phyloP scores from a whole-genome alignment of 2,329 filamentous ascomycete genomes.

The Pleoardoris graminearum region DNA sequence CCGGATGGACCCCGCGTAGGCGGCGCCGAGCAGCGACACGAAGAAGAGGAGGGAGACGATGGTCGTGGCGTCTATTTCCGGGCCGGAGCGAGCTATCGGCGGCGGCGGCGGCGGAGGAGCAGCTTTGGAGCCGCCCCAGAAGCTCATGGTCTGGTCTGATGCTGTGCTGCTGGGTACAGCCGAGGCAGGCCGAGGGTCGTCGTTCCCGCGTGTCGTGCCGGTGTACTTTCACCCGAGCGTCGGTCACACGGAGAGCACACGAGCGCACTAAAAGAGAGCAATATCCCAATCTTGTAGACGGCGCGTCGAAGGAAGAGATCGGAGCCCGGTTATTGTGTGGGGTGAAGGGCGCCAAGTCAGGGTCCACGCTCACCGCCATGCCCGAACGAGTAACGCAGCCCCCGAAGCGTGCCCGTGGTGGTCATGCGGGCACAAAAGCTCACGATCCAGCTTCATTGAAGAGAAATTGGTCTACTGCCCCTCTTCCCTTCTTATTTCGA shows the following conservation, averaged over 20 bases:
- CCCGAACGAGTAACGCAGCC: neutral
- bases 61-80: conserved; percentile 54
- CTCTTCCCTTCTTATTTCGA: neutral
- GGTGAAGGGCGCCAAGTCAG: conserved; percentile 8
- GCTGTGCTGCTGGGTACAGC: neutral
- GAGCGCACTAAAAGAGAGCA: neutral
- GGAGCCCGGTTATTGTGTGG: conserved; percentile 27
- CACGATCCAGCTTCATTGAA: conserved; percentile 34
- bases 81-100: conserved; percentile 55
- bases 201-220: neutral
- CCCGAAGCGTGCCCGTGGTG: conserved; percentile 22
- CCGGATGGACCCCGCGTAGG: conserved; percentile 54
- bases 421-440: conserved; percentile 32
- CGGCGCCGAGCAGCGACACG: conserved; percentile 57
- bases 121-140: conserved; percentile 17
- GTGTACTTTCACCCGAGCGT: conserved; percentile 4
- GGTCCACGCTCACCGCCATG: conserved; percentile 1
- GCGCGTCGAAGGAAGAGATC: conserved; percentile 5
- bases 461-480: conserved; percentile 6
- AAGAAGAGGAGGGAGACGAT: conserved; percentile 59
- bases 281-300: neutral
- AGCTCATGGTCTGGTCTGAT: conserved; percentile 1
- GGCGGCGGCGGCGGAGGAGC: conserved; percentile 60
- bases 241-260: conserved; percentile 8
- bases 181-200: conserved; percentile 1